These are phyloP conservation scores for Trichophaea hybrida DNA, from an alignment of 2,329 filamentous ascomycete species.

Conservation along the genomic window DNA sequence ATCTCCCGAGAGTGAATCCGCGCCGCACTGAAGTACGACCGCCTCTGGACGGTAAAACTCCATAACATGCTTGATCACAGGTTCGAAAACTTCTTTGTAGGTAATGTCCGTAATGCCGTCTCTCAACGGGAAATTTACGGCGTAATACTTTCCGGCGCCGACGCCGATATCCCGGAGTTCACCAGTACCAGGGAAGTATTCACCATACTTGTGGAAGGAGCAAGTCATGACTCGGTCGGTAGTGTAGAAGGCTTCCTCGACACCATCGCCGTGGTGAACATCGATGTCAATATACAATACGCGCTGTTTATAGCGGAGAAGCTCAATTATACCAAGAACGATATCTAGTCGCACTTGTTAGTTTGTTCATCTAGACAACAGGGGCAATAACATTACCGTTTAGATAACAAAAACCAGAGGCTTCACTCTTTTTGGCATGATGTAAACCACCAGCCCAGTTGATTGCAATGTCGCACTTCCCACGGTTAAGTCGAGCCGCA, in stretches of 20 bases:
- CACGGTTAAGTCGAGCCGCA: slow-evolving; percentile 50
- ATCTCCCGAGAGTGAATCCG: slow-evolving; percentile 53
- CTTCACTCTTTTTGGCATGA: slow-evolving; percentile 88
- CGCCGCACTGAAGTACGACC: slow-evolving; percentile 54
- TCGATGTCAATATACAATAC: slow-evolving; percentile 55
- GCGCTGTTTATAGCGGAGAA: slow-evolving; percentile 48
- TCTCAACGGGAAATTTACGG: slow-evolving; percentile 54
- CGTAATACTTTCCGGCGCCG: slow-evolving; percentile 51
- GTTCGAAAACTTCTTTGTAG: slow-evolving; percentile 55
- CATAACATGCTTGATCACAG: slow-evolving; percentile 53
- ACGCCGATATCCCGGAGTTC: slow-evolving; percentile 55
- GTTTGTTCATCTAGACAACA: not conserved
- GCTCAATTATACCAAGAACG: slow-evolving; percentile 50
- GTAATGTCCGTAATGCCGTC: slow-evolving; percentile 54
- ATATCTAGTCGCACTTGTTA: slow-evolving; percentile 38
- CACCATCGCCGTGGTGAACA: slow-evolving; percentile 53
- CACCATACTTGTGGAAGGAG: slow-evolving; percentile 59
- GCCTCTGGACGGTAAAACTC: slow-evolving; percentile 53
- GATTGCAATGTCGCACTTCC: slow-evolving; percentile 73
- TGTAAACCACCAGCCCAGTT: slow-evolving; percentile 96
- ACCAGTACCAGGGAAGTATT: slow-evolving; percentile 57
- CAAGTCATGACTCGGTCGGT: slow-evolving; percentile 58
- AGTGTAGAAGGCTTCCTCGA: slow-evolving; percentile 58
- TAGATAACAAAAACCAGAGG: slow-evolving; percentile 97
- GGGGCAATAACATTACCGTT: slow-evolving; percentile 46